Base-by-base conservation (phyloP, 2,329 filamentous ascomycete genomes). In the Alternaria sp. region DNA sequence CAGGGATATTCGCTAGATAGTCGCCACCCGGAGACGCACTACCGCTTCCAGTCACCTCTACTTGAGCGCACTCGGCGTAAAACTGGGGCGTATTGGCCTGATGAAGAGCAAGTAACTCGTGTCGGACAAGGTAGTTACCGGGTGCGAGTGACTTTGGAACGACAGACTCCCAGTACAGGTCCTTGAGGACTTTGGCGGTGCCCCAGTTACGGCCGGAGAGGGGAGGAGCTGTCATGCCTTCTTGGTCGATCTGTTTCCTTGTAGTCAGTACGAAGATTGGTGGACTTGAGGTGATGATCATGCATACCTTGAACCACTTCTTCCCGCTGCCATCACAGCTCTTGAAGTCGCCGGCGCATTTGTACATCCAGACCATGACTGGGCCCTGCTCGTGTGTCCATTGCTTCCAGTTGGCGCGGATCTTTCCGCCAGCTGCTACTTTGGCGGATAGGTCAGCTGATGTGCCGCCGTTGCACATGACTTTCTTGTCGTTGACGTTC, bases 321-420 rank as follows among this genome's bases (percentile, higher is more conserved):
- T 81, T 79, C 29, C 81, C 80, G 48, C 80, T 81, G 36, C 85
- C 84, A 59, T 84, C 80, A 68, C 83, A 86, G 34, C 78, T 72
- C 11, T 72, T 73, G 71, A 85, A 84, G 49, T 77, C 80, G 34
- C 72, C 67, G 6, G 78, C 77, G 72, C 84, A 86, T 60, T 83
- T 81, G 56, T 79, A 79, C 70, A 79, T 71, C 77, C 83, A 86
- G 2, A 87, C 84, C 80, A 86, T 84, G 39, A 87, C 82, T 14
- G 85, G 85, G 1, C 84, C 85, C 67, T 86, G 84, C 54, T 79
- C 74, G 69, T 86, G 84, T 0, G 84, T 86, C 84, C 85, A 86
- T 70, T 86, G 84, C 42, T 75, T 69, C 83, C 84, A 86, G 67
- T 80, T 75, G 10, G 84, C 84, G 5, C 80, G 82, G 56, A 87